A percentile compares a stretch with the other conserved stretches of the same genome.
Evolutionary conservation across 306 rosid genomes (phyloP).

Genomic region (Cicer chorassanicum): DNA sequence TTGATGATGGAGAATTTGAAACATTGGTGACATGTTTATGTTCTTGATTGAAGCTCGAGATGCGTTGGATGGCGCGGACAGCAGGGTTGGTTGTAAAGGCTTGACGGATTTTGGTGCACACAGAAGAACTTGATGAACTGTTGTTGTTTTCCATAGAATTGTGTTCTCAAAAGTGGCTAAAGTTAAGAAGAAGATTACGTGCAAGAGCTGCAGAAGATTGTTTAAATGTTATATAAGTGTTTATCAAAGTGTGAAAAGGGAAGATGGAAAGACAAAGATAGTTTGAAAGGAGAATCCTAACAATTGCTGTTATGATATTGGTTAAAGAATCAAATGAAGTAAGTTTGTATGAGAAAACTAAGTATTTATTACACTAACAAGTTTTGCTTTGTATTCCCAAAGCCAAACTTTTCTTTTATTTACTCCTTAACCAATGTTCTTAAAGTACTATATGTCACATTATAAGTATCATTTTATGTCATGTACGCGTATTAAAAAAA

Average conservation of each 20-base stretch:
- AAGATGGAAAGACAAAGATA: constrained; percentile 18
- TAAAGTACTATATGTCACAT: too few species aligned
- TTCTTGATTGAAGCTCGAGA: constrained; percentile 46
- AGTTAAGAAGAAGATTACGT: constrained; percentile 26
- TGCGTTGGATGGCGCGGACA: constrained; percentile 36
- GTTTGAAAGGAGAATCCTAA: constrained; percentile 17
- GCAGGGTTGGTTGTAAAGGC: constrained; percentile 49
- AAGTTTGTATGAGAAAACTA: constrained; percentile 3
- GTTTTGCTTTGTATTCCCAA: not conserved
- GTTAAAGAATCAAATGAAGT: constrained; percentile 1
- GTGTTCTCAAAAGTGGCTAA: not conserved
- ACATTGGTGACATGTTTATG: constrained; percentile 32
- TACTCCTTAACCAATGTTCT: not conserved
- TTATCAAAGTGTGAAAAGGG: constrained; percentile 37
- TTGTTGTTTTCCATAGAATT: constrained; percentile 48
- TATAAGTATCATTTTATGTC: too few species aligned
- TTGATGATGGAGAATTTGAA: constrained; percentile 29
- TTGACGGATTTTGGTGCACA: constrained; percentile 58
- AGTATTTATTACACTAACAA: not conserved
- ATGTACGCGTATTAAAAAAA: too few species aligned
- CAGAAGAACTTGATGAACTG: constrained; percentile 46
- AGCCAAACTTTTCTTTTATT: not conserved
- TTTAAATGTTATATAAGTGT: constrained; percentile 42
- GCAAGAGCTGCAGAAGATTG: constrained; percentile 25
- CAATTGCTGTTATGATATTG: not conserved